These are phyloP conservation scores for Malassezia arunalokei DNA, from an alignment of 1,284 basidiomycete genomes.

Conservation along the genomic window DNA sequence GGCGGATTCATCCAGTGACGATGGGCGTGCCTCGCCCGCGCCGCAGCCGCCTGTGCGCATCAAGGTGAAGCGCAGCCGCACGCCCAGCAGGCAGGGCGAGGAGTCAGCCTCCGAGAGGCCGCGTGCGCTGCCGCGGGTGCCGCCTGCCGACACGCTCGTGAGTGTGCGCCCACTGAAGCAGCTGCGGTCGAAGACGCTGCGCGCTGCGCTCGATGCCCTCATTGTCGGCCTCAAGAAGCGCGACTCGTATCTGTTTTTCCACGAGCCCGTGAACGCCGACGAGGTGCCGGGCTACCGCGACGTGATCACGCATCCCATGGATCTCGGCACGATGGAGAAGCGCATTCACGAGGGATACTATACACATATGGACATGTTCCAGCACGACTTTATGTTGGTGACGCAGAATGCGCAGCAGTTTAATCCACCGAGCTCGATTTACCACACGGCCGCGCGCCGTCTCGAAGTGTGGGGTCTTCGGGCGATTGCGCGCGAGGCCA, in stretches of 20 bases:
- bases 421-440: constrained; percentile 38
- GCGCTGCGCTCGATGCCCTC: constrained; percentile 3
- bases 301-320: constrained; percentile 63
- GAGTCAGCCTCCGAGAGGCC: too few relatives aligned
- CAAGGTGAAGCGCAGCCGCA: constrained; percentile 4
- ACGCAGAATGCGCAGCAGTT: constrained; percentile 36
- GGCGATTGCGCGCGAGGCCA: constrained; percentile 32
- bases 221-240: constrained; percentile 47
- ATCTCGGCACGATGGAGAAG: constrained; percentile 62
- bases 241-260: constrained; percentile 73
- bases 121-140: background rate
- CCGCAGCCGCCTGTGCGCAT: background rate
- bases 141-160: background rate
- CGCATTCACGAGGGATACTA: constrained; percentile 22
- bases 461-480: constrained; percentile 31
- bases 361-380: constrained; percentile 28
- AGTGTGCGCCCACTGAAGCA: constrained; percentile 14
- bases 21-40: background rate
- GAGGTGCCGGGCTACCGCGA: constrained; percentile 61
- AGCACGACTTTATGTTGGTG: constrained; percentile 35
- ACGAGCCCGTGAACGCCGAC: constrained; percentile 57
- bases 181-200: constrained; percentile 8
- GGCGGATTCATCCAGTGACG: constrained; percentile 9
- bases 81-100: background rate
- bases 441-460: constrained; percentile 35